Conservation (phyloP, 805 yeast species). For the Komagataella mondaviorum region DNA sequence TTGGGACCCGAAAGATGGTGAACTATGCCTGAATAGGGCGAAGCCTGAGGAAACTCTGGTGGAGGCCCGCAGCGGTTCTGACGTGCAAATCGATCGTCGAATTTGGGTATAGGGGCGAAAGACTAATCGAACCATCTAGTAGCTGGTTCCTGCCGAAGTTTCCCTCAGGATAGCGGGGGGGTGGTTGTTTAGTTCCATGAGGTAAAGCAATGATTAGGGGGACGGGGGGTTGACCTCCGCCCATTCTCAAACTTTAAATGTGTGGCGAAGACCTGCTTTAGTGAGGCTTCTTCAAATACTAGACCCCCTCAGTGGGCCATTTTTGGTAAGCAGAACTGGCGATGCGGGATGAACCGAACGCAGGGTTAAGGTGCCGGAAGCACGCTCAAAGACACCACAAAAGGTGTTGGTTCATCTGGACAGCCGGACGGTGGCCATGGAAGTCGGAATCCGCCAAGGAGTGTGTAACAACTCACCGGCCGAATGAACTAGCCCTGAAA, state of each 20-base stretch:
- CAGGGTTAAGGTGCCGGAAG: conserved; percentile 14
- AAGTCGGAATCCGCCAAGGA: conserved; percentile 25
- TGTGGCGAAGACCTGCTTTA: too few relatives aligned
- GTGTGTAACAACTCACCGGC: too few relatives aligned
- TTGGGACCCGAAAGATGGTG: too few relatives aligned
- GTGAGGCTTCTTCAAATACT: conserved; percentile 15
- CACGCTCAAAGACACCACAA: conserved; percentile 29
- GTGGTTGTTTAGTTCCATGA: conserved; percentile 24
- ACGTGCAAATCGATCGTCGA: conserved; percentile 31
- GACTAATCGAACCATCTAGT: conserved; percentile 30
- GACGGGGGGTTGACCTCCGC: too few relatives aligned
- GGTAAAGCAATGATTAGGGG: conserved; percentile 15
- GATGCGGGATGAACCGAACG: conserved; percentile 31
- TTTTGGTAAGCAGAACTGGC: conserved; percentile 34
- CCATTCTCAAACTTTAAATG: too few relatives aligned
- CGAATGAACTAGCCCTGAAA: too few relatives aligned
- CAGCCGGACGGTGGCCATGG: conserved; percentile 42
- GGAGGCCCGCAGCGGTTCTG: conserved; percentile 32
- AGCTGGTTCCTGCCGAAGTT: conserved; percentile 27
- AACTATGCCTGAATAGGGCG: too few relatives aligned
- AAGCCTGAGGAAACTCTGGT: too few relatives aligned
- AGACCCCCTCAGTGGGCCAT: conserved; percentile 28
- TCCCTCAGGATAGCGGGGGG: conserved; percentile 28
- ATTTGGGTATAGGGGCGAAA: conserved; percentile 30
- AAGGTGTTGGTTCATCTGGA: conserved; percentile 24